Evolutionary conservation across 495 filamentous ascomycete species (phyloP).

Genomic region (Penicillium odoratum): DNA sequence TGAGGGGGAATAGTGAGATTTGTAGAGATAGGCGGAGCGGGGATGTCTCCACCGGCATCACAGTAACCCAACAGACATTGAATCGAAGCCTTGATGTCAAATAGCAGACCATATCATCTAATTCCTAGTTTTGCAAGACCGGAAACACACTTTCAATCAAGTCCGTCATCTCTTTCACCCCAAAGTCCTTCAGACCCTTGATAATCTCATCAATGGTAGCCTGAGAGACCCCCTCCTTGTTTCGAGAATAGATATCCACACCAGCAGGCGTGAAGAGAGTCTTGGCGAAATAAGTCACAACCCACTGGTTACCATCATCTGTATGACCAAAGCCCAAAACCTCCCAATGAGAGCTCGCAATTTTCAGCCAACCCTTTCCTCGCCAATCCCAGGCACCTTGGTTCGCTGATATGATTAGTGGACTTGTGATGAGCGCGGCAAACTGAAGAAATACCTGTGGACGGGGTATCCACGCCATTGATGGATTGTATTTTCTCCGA

Average conservation of each 20-base stretch:
- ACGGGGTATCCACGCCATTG: constrained; percentile 61
- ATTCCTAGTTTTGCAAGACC: constrained; percentile 19
- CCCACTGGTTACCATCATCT: constrained; percentile 53
- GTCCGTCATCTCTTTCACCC: constrained; percentile 14
- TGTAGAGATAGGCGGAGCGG: background rate
- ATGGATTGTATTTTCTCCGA: constrained; percentile 57
- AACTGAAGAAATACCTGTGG: constrained; percentile 5
- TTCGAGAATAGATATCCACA: constrained; percentile 67
- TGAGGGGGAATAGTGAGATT: background rate
- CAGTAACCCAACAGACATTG: background rate
- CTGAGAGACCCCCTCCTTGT: constrained; percentile 50
- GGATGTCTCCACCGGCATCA: constrained; percentile 1
- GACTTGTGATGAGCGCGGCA: background rate
- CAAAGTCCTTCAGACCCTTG: constrained; percentile 40
- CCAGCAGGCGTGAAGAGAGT: constrained; percentile 75
- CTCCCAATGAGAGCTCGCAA: constrained; percentile 72
- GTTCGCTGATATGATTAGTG: constrained; percentile 11
- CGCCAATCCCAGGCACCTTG: constrained; percentile 66
- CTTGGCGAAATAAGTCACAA: constrained; percentile 73
- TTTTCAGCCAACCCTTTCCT: constrained; percentile 64
- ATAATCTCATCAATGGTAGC: constrained; percentile 48
- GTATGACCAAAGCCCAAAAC: constrained; percentile 65
- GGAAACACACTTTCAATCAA: constrained; percentile 23
- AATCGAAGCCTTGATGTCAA: too few relatives aligned
- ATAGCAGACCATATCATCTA: background rate